Evolutionary conservation across 495 filamentous ascomycete genomes (phyloP).

Genomic region (Aspergillus ellipticus): DNA sequence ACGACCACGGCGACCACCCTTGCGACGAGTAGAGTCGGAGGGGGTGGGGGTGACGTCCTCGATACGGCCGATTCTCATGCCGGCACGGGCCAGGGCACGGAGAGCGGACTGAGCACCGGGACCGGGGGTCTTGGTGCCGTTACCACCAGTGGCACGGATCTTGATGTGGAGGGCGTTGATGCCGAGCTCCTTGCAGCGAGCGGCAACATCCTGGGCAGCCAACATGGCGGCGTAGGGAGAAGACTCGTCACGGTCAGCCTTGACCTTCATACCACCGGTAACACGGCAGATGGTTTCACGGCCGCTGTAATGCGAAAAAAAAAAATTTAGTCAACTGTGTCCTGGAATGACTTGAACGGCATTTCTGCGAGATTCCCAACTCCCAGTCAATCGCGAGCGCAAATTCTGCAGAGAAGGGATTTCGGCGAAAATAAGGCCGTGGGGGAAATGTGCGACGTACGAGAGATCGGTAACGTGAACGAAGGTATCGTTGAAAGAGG

Average conservation of each 20-base stretch:
- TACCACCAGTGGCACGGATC: slow-evolving; percentile 98
- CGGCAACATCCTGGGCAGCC: slow-evolving; percentile 90
- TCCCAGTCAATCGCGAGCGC: not conserved
- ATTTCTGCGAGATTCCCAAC: not conserved
- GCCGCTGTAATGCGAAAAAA: slow-evolving; percentile 78
- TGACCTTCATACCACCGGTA: slow-evolving; percentile 99
- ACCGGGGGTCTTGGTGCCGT: slow-evolving; percentile 99
- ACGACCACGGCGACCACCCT: slow-evolving; percentile 99
- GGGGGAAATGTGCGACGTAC: slow-evolving; percentile 51
- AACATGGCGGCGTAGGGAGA: slow-evolving; percentile 99
- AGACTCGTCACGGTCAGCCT: slow-evolving; percentile 99
- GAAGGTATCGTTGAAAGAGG: slow-evolving; percentile 98
- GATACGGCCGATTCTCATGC: slow-evolving; percentile 99
- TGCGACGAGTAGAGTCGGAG: slow-evolving; percentile 96
- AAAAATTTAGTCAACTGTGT: slow-evolving; percentile 55
- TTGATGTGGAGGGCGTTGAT: slow-evolving; percentile 99
- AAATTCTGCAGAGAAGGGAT: not conserved
- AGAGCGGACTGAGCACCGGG: slow-evolving; percentile 98
- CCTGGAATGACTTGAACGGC: slow-evolving; percentile 4
- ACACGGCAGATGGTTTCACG: slow-evolving; percentile 99
- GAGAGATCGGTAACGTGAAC: slow-evolving; percentile 99
- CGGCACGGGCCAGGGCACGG: slow-evolving; percentile 94
- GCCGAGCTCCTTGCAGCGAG: slow-evolving; percentile 98
- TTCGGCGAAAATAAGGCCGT: not conserved
- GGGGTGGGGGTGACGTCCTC: slow-evolving; percentile 99